Evolutionary conservation across 805 yeast genomes (phyloP).

Genomic region (Schwanniomyces occidentalis): DNA sequence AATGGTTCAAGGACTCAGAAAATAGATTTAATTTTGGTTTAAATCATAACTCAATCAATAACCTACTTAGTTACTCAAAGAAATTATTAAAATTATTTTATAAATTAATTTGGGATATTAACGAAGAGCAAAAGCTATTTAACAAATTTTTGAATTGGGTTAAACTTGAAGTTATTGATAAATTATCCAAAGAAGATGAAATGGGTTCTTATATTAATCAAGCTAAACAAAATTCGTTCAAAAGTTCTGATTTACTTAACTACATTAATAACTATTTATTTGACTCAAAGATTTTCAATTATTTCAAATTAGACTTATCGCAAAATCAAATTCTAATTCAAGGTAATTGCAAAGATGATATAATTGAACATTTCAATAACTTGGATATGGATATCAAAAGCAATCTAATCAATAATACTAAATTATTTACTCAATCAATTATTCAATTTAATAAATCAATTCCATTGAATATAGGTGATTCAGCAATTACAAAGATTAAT

Average conservation of each 20-base stretch:
- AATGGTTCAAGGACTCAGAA: constrained; percentile 31
- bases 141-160: constrained; percentile 49
- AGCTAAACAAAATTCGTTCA: constrained; percentile 9
- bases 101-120: constrained; percentile 41
- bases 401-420: constrained; percentile 24
- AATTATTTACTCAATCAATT: constrained; percentile 23
- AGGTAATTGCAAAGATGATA: constrained; percentile 6
- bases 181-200: constrained; percentile 41
- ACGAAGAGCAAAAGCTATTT: constrained; percentile 48
- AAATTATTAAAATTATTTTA: constrained; percentile 32
- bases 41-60: constrained; percentile 5
- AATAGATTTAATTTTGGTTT: constrained; percentile 12
- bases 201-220: constrained; percentile 14
- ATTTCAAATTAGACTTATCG: constrained; percentile 17
- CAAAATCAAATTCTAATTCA: constrained; percentile 12
- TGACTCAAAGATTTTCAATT: constrained; percentile 17
- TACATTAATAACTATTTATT: constrained; percentile 25
- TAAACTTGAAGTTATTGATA: constrained; percentile 32
- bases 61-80: constrained; percentile 14
- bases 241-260: constrained; percentile 21
- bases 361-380: constrained; percentile 2
- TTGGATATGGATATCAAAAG: constrained; percentile 10
- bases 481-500: background rate
- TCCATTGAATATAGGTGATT: constrained; percentile 8
- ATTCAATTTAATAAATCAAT: constrained; percentile 14